A percentile compares a stretch with the other conserved stretches of the same genome.
Evolutionary conservation across 495 filamentous ascomycete species (phyloP).

Genomic region (Pseudoneurospora amorphoporcata): DNA sequence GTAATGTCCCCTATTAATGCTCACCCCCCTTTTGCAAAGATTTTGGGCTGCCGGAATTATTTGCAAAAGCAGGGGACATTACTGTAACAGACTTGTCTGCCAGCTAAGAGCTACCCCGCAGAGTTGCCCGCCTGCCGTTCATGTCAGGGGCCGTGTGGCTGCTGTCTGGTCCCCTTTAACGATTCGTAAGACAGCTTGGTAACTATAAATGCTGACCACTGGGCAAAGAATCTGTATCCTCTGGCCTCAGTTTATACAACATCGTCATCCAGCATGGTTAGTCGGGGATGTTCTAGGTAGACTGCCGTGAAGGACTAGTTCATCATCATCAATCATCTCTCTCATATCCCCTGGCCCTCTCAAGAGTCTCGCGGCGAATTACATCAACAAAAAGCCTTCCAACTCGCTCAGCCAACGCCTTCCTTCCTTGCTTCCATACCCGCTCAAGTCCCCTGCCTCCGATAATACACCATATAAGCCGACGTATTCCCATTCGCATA

Average conservation of each 20-base stretch:
- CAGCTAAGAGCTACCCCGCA: background rate
- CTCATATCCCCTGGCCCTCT: background rate
- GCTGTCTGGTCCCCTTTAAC: background rate
- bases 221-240: background rate
- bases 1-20: too few species aligned
- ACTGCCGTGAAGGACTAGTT: background rate
- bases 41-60: too few species aligned
- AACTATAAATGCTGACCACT: background rate
- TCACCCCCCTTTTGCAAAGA: too few species aligned
- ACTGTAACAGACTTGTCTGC: too few species aligned
- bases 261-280: background rate
- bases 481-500: slow-evolving; percentile 10
- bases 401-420: background rate
- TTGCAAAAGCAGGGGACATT: too few species aligned
- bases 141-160: background rate
- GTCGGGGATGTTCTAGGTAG: background rate
- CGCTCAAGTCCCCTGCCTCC: slow-evolving; percentile 9
- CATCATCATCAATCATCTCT: background rate
- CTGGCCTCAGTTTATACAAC: background rate
- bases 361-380: background rate
- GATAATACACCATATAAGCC: slow-evolving; percentile 24
- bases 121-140: background rate
- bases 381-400: background rate
- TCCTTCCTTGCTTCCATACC: background rate
- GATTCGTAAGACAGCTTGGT: background rate